Base-by-base conservation (phyloP, 305 asterid genomes). In the Coffea humblotiana region DNA sequence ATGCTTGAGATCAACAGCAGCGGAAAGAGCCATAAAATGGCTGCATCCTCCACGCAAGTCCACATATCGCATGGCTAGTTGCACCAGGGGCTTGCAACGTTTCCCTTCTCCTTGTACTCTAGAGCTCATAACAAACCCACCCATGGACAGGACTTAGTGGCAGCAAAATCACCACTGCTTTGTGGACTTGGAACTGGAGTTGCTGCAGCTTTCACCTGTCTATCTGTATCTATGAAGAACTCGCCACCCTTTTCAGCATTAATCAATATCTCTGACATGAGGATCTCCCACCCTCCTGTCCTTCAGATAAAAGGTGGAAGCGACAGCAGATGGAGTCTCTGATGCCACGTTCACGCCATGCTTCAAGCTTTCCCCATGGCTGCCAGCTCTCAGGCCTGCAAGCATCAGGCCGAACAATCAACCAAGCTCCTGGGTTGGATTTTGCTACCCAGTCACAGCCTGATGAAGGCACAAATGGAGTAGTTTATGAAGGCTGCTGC, bases 341-440 rank as follows among this genome's bases (percentile, higher is more conserved):
- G 72, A 88, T 74, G 69, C 96, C 97, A 74, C 93, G 90, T 78
- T 94, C 97, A 3, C 97, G 96, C 98, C 98, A 94, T 19, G 97
- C 98, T 81, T 94, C 98, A 10, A 94, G 97, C 87, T 93, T 94
- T 80, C 97, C 98, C 98, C 98, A 94, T 23, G 97, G 98, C 84
- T 90, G 97, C 98, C 97, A 93, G 88, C 97, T 89, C 78, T 89
- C 94, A 0, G 93, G 88, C 81, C 91, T 84, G 88, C 90, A 86
- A 45, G 91, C 82, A 77, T 94, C 96, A 4, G 97, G 97, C 6
- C 91, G 91, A 83, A 93, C 98, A 5, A 94, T 94, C 88, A 94
- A 72, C 98, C 98, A 94, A 84, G 98, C 97, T 85, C 98, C 97
- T 40, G 98, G 97, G 90, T 94, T 94, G 86, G 98, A 94, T 82